Evolutionary conservation across 805 yeast species (phyloP), one percentile per base, ranked within the genome.

Genomic region (Candida stauntonica): DNA sequence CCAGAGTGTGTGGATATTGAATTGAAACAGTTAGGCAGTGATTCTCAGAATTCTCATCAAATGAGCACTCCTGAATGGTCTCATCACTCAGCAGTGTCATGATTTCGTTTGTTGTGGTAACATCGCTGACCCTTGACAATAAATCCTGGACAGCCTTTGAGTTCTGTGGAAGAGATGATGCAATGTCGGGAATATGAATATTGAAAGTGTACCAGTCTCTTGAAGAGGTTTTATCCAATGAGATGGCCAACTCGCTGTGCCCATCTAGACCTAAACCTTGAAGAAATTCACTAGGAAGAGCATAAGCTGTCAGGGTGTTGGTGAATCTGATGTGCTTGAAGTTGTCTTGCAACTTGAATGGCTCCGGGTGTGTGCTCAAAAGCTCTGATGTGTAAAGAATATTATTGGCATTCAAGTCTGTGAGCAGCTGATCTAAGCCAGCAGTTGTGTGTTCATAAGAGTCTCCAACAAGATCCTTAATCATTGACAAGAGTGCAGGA

Each of bases 111-210:
- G n/a, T n/a, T n/a, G n/a, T n/a, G n/a, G n/a, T n/a, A n/a, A 39
- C n/a, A 21, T 41, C 44, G 2, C 36, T 29, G 7, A 34, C 38
- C 23, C 39, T n/a, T 5, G 17, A 24, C 1, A 39, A 28, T 2
- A 45, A 7, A 2, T 23, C 27, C 2, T 34, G 20, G 17, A 39
- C 8, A 7, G 16, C 12, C 26, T 45, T 45, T 6, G 40, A 23
- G 11, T 16, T 21, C 19, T 42, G 48, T 16, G 45, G 30, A 2
- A 45, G 16, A 16, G 24, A 36, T 3, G 44, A 29, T 2, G 33
- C 48, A 26, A 35, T 21, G 30, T 45, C 48, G 6, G 48, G 48
- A 11, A 45, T 33, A 24, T 45, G 44, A 14, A 45, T 36, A 41
- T 45, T 45, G 33, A 45, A 37, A n/a, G 31, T 18, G 39, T 44